phyloP scores from a whole-genome alignment of 2,329 filamentous ascomycete species.

The Ophiocordyceps robertsii region DNA sequence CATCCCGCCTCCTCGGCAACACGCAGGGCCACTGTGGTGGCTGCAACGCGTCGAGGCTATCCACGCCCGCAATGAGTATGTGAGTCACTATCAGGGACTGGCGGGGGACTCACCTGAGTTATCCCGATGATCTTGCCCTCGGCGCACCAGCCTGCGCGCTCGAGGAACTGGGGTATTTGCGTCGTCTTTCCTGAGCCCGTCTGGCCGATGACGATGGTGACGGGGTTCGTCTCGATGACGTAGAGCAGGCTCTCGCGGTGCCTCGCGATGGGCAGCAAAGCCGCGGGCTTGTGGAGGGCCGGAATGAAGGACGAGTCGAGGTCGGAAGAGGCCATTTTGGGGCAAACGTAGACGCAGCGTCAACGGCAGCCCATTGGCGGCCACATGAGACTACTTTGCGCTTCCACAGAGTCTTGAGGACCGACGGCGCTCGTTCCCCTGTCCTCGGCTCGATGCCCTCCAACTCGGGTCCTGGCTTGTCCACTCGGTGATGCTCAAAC shows the following conservation, averaged over 20 bases:
- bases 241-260: conserved; percentile 73
- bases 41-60: conserved; percentile 78
- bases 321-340: conserved; percentile 41
- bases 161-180: conserved; percentile 83
- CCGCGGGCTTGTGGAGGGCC: conserved; percentile 71
- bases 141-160: conserved; percentile 77
- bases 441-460: too few relatives aligned
- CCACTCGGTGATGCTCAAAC: too few relatives aligned
- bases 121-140: conserved; percentile 75
- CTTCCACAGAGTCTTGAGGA: too few relatives aligned
- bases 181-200: conserved; percentile 95
- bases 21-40: conserved; percentile 74
- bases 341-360: not conserved
- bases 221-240: conserved; percentile 67
- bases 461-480: too few relatives aligned
- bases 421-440: too few relatives aligned
- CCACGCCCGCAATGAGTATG: conserved; percentile 1
- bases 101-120: conserved; percentile 60
- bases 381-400: too few relatives aligned
- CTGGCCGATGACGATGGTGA: conserved; percentile 84
- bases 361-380: too few relatives aligned
- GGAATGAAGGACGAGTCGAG: conserved; percentile 54
- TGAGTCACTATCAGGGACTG: not conserved
- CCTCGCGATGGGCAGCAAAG: conserved; percentile 74
- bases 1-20: conserved; percentile 85